These are phyloP conservation scores for Cryomyces minteri DNA, from an alignment of 495 filamentous ascomycete species.

Conservation along the genomic window DNA sequence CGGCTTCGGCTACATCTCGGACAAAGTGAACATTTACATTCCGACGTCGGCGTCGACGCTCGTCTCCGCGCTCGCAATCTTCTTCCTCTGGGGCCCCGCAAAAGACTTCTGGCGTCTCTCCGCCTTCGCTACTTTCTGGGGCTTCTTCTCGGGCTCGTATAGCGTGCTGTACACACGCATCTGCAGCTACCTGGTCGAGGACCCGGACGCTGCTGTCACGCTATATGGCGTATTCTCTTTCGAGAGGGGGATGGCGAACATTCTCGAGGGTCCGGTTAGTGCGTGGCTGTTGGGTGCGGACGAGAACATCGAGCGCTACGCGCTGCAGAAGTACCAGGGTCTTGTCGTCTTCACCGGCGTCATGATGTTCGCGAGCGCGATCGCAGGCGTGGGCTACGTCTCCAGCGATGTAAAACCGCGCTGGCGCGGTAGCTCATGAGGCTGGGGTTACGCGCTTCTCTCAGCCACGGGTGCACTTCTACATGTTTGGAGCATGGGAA, in stretches of 20 bases:
- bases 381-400: conserved; percentile 2
- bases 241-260: conserved; percentile 8
- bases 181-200: conserved; percentile 1
- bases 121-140: conserved; percentile 7
- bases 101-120: conserved; percentile 1
- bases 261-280: conserved; percentile 10
- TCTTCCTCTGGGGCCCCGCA: conserved; percentile 11
- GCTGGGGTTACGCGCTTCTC: too few relatives aligned
- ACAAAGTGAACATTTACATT: conserved; percentile 7
- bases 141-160: conserved; percentile 7
- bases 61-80: conserved; percentile 3
- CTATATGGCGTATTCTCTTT: conserved; percentile 10
- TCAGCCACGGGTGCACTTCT: too few relatives aligned
- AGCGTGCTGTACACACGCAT: conserved; percentile 8
- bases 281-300: conserved; percentile 5
- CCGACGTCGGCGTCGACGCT: conserved; percentile 3
- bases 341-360: conserved; percentile 7
- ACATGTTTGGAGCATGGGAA: too few relatives aligned
- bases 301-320: conserved; percentile 3
- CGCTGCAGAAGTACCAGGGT: conserved; percentile 7
- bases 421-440: too few relatives aligned
- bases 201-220: not conserved
- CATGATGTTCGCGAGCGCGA: conserved; percentile 3
- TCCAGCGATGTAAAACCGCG: not conserved
- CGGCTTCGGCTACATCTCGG: conserved; percentile 8